Evolutionary conservation across 495 filamentous ascomycete species (phyloP).

Genomic region (Neurospora terricola): DNA sequence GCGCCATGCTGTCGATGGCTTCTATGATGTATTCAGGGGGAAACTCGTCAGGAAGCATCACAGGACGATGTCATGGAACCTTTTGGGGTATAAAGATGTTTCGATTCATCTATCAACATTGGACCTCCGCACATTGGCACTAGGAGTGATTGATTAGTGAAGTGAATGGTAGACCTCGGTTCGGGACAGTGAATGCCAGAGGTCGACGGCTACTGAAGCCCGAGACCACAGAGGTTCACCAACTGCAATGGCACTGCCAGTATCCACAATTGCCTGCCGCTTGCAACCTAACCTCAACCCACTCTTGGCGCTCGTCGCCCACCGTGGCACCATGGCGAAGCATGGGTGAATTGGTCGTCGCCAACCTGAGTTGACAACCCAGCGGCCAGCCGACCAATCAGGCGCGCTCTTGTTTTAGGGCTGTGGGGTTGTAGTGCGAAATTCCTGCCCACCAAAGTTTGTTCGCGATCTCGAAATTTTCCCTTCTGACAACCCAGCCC

Average conservation of each 20-base stretch:
- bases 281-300: neutral
- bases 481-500: constrained; percentile 20
- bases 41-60: constrained; percentile 14
- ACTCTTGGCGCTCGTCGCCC: neutral
- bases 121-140: neutral
- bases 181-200: neutral
- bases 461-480: constrained; percentile 16
- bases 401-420: constrained; percentile 14
- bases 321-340: neutral
- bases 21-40: constrained; percentile 18
- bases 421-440: constrained; percentile 26
- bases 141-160: neutral
- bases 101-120: neutral
- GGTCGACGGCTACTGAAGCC: neutral
- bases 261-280: neutral
- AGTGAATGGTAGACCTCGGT: neutral
- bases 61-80: neutral
- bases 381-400: neutral
- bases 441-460: constrained; percentile 27
- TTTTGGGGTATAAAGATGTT: neutral
- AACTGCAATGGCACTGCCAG: neutral
- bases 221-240: neutral
- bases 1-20: constrained; percentile 17
- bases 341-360: constrained; percentile 2
- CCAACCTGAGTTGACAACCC: constrained; percentile 8